Conservation (phyloP, 441 rosid species). For the Erysimum cheiri region DNA sequence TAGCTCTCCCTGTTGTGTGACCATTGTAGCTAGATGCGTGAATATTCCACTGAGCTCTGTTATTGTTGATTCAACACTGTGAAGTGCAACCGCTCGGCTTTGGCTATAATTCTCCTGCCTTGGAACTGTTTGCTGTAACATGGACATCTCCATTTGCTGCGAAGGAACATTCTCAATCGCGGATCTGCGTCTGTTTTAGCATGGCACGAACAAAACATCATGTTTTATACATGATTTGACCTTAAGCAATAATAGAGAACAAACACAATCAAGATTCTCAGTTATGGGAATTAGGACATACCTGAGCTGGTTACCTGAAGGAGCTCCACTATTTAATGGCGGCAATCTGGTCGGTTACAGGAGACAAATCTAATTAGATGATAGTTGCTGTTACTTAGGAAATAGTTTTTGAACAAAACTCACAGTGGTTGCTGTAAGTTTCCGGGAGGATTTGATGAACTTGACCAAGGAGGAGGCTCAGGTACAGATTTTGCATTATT, state of each 20-base stretch:
- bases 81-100: conserved; percentile 76
- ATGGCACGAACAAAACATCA: conserved; percentile 23
- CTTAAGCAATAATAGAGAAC: neutral
- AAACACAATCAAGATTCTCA: conserved; percentile 5
- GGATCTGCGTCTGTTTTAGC: conserved; percentile 72
- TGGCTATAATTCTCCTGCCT: conserved; percentile 78
- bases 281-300: conserved; percentile 42
- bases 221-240: conserved; percentile 6
- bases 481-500: conserved; percentile 54
- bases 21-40: conserved; percentile 95
- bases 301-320: conserved; percentile 87
- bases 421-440: conserved; percentile 58
- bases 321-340: conserved; percentile 56
- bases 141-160: conserved; percentile 82
- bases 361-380: conserved; percentile 34
- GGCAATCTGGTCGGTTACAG: conserved; percentile 53
- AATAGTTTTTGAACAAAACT: conserved; percentile 37
- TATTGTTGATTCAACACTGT: conserved; percentile 90
- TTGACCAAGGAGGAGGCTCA: conserved; percentile 95
- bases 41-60: conserved; percentile 93
- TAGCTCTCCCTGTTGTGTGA: conserved; percentile 90
- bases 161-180: conserved; percentile 73
- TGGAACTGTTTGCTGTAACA: conserved; percentile 91
- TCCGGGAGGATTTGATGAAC: conserved; percentile 54
- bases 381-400: conserved; percentile 19